Base-by-base conservation (phyloP, 208 protist genomes). In the Borovskyia barvae region DNA sequence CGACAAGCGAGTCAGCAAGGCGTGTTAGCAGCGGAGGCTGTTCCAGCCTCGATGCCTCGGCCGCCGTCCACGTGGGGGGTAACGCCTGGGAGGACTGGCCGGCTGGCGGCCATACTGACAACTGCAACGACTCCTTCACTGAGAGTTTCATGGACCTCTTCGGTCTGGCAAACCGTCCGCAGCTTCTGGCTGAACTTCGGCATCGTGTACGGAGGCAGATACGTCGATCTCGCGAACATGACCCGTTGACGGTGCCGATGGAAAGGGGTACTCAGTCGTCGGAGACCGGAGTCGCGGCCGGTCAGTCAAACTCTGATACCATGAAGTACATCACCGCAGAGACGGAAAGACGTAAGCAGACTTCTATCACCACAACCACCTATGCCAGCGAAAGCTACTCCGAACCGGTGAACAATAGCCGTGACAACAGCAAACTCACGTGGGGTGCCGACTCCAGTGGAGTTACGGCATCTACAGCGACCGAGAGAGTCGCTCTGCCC, bases 81-180 rank as follows among this genome's bases (percentile, higher is more conserved):
- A 15, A 5, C 1, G 51, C 35, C 11, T 19, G 20, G 33, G 51
- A 45, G 3, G 36, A 57, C 8, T 20, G 14, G 35, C 14, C 3
- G 9, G 49, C 8, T 6, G 22, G 25, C n/a, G 22, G 15, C 36
- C n/a, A 32, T 26, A 32, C 32, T 11, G 64, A 71, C 41, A 50
- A 71, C 32, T 46, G 49, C 2, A 59, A 71, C 55, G 64, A 71
- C 49, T 71, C 64, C 17, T 71, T 71, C 15, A 49, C 55, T 19
- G 64, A 71, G 14, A 63, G 55, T 29, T 64, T 64, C 26, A 58
- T 63, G 54, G 64, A 71, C 41, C 62, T 71, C 24, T 71, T 71
- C 25, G 64, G 64, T 15, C 49, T 71, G 0, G 33, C 32, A 9
- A 71, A 35, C 29, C 64, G 59, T 20, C 64, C 64, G 5, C 64